Evolutionary conservation across 2,329 filamentous ascomycete species (phyloP).

Genomic region (Emmonsiellopsis sp.): DNA sequence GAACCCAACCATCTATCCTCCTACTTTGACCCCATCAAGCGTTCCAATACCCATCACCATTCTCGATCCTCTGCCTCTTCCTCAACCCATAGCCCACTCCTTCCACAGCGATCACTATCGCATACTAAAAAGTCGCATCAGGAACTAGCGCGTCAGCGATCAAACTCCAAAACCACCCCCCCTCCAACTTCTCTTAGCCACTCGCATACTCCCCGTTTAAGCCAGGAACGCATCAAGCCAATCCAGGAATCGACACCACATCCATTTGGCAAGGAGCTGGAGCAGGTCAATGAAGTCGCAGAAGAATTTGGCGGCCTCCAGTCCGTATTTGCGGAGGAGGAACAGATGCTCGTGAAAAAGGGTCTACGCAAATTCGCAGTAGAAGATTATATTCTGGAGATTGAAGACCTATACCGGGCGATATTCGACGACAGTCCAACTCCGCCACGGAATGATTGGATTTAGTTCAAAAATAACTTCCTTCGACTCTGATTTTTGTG

Average conservation of each 20-base stretch:
- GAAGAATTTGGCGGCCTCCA: conserved; percentile 67
- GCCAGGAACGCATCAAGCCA: conserved; percentile 19
- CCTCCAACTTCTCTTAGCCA: conserved; percentile 26
- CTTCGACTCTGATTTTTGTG: no score
- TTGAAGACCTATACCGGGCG: conserved; percentile 57
- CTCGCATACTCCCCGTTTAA: conserved; percentile 11
- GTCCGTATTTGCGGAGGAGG: conserved; percentile 62
- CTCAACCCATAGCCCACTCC: conserved; percentile 46
- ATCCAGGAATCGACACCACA: conserved; percentile 37
- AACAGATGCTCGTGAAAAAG: conserved; percentile 56
- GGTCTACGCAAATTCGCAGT: conserved; percentile 67
- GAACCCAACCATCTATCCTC: conserved; percentile 47
- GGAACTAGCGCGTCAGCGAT: conserved; percentile 59
- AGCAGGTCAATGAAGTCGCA: conserved; percentile 83
- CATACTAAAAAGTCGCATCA: conserved; percentile 86
- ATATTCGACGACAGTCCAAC: conserved; percentile 45
- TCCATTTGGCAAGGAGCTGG: conserved; percentile 83
- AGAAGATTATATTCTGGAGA: conserved; percentile 75
- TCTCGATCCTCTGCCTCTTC: conserved; percentile 26
- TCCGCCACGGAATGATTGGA: conserved; percentile 30
- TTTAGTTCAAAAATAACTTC: conserved; percentile 15
- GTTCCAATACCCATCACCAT: conserved; percentile 53
- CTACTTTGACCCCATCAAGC: conserved; percentile 58
- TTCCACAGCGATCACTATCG: conserved; percentile 70
- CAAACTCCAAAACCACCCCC: conserved; percentile 43